Conservation (phyloP, 371 early-diverging fungal species). For the Mortierella sp. region DNA sequence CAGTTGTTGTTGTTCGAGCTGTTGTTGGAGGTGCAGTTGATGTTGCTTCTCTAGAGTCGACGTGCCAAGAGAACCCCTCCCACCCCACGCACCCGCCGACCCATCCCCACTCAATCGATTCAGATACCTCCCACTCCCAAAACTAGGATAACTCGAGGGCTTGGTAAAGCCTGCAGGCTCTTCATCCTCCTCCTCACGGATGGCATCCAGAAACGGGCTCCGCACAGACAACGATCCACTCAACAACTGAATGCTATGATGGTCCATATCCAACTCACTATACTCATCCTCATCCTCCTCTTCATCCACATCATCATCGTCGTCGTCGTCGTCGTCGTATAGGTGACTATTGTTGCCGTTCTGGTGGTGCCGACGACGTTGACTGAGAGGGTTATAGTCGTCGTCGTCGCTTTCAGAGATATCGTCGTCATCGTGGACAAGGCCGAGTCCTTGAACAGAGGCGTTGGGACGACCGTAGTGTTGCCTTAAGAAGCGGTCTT, state of each 20-base stretch:
- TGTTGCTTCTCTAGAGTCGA: slow-evolving; percentile 18
- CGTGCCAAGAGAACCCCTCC: slow-evolving; percentile 17
- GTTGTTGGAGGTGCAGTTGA: slow-evolving; percentile 15
- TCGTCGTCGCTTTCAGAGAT: slow-evolving; percentile 31
- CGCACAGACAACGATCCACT: slow-evolving; percentile 57
- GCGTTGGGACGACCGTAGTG: slow-evolving; percentile 33
- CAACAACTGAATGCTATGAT: slow-evolving; percentile 48
- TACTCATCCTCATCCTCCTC: slow-evolving; percentile 39
- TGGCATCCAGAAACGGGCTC: slow-evolving; percentile 52
- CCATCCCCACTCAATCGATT: slow-evolving; percentile 36
- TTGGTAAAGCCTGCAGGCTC: slow-evolving; percentile 48
- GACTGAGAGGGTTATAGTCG: slow-evolving; percentile 2
- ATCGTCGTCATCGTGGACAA: slow-evolving; percentile 40
- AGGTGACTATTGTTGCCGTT: slow-evolving; percentile 4
- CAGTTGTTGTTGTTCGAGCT: slow-evolving; percentile 4
- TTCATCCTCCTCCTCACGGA: slow-evolving; percentile 55
- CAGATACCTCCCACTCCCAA: slow-evolving; percentile 33
- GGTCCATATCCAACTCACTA: slow-evolving; percentile 49
- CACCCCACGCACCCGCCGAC: slow-evolving; percentile 24
- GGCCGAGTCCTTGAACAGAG: slow-evolving; percentile 23
- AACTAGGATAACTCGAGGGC: slow-evolving; percentile 50
- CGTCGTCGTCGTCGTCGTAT: slow-evolving; percentile 15
- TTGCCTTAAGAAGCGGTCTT: slow-evolving; percentile 38
- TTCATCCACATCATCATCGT: slow-evolving; percentile 19
- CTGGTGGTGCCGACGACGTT: background rate